Evolutionary conservation across 805 yeast genomes (phyloP).

Genomic region (Zygosaccharomyces pseudorouxii): DNA sequence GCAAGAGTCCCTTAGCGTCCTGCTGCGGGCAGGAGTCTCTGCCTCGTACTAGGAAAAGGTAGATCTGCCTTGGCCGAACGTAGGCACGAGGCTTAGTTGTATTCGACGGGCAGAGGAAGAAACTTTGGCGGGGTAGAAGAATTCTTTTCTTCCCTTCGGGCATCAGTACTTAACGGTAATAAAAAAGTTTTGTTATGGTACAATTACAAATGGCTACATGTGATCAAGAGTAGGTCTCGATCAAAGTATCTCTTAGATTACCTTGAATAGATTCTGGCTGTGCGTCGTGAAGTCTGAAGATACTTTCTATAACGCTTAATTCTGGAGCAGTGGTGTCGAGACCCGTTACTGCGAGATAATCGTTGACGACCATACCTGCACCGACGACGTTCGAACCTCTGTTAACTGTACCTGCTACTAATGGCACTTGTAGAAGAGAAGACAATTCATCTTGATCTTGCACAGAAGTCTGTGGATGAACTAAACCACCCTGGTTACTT

Average conservation of each 20-base stretch:
- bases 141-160: not conserved
- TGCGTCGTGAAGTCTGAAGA: slow-evolving; percentile 88
- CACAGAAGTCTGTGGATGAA: slow-evolving; percentile 94
- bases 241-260: slow-evolving; percentile 83
- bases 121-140: not conserved
- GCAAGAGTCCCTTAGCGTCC: not conserved
- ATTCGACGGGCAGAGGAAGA: not conserved
- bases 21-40: too few relatives aligned
- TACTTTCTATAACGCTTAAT: slow-evolving; percentile 91
- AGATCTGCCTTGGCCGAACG: not conserved
- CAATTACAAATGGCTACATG: not conserved
- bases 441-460: slow-evolving; percentile 98
- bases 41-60: too few relatives aligned
- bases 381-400: slow-evolving; percentile 98
- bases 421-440: slow-evolving; percentile 90
- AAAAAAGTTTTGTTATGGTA: slow-evolving; percentile 2
- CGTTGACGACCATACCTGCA: slow-evolving; percentile 98
- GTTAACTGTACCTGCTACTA: slow-evolving; percentile 97
- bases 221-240: slow-evolving; percentile 76
- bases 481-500: slow-evolving; percentile 96
- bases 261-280: slow-evolving; percentile 83
- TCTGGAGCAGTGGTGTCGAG: slow-evolving; percentile 98
- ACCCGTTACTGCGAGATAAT: slow-evolving; percentile 96
- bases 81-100: not conserved
- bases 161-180: not conserved